A percentile compares a stretch with the other conserved stretches of the same genome.
These are phyloP conservation scores for Ascochyta koolunga DNA, from an alignment of 2,329 filamentous ascomycete genomes.

Conservation along the genomic window DNA sequence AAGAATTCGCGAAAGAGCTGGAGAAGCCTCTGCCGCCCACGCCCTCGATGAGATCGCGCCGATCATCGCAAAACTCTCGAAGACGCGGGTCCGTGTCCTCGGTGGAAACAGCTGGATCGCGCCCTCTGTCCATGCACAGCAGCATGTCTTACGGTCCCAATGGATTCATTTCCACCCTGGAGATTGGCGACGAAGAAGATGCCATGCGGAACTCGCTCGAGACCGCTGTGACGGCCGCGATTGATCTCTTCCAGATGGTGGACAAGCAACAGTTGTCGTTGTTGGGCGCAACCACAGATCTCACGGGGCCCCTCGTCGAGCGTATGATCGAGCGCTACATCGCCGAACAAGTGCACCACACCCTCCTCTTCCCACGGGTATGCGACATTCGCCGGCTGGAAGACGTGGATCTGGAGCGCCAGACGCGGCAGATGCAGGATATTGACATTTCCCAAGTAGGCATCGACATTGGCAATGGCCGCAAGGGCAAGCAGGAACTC, in stretches of 20 bases:
- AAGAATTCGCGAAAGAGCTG: constrained; percentile 84
- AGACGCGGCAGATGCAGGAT: constrained; percentile 90
- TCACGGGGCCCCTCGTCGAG: constrained; percentile 91
- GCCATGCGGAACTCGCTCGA: constrained; percentile 87
- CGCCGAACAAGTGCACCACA: constrained; percentile 86
- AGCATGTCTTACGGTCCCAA: constrained; percentile 44
- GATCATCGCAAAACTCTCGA: constrained; percentile 42
- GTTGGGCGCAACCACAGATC: constrained; percentile 87
- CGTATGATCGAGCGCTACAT: constrained; percentile 94
- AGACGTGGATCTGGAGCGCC: constrained; percentile 84
- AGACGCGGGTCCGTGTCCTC: constrained; percentile 46
- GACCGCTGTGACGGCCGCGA: constrained; percentile 88
- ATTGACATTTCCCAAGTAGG: constrained; percentile 95
- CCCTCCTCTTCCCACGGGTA: constrained; percentile 80
- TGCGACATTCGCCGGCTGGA: constrained; percentile 78
- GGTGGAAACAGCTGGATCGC: constrained; percentile 33
- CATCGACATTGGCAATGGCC: constrained; percentile 80
- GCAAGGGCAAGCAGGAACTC: constrained; percentile 79
- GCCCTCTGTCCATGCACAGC: constrained; percentile 46
- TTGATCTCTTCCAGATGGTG: constrained; percentile 93
- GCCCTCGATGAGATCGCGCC: constrained; percentile 54
- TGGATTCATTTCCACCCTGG: constrained; percentile 54
- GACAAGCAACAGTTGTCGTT: constrained; percentile 95
- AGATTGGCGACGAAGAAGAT: constrained; percentile 88
- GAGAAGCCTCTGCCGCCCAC: constrained; percentile 83